These are phyloP conservation scores for Lasiodiplodia sp. DNA, from an alignment of 2,329 filamentous ascomycete species.

Conservation along the genomic window DNA sequence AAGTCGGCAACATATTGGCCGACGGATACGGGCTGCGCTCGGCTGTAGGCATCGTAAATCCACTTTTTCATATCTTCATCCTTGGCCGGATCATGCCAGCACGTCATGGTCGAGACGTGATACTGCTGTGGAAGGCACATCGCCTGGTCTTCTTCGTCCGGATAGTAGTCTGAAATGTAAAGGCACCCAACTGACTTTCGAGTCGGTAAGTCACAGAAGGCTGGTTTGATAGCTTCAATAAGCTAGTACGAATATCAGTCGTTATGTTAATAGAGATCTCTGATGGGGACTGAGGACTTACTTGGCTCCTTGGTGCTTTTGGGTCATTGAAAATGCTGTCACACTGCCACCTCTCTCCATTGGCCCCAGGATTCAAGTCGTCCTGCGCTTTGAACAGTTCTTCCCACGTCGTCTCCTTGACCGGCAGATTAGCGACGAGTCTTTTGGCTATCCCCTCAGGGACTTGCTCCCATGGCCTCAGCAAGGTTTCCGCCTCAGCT, in stretches of 20 bases:
- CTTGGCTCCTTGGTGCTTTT: constrained; percentile 4
- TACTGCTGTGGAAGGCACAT: constrained; percentile 34
- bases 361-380: constrained; percentile 18
- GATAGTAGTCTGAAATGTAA: constrained; percentile 30
- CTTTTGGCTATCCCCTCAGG: constrained; percentile 4
- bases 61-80: constrained; percentile 25
- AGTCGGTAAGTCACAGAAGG: constrained; percentile 29
- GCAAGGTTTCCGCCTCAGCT: constrained; percentile 21
- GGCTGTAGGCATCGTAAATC: constrained; percentile 26
- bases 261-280: not conserved
- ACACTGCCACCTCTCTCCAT: constrained; percentile 31
- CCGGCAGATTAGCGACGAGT: not conserved
- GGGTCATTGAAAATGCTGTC: constrained; percentile 33
- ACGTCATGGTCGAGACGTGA: constrained; percentile 33
- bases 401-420: constrained; percentile 19
- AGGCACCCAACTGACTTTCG: constrained; percentile 28
- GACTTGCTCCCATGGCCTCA: constrained; percentile 25
- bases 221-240: constrained; percentile 30
- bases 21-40: constrained; percentile 21
- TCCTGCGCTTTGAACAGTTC: constrained; percentile 28
- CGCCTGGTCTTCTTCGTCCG: constrained; percentile 31
- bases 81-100: constrained; percentile 30
- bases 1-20: constrained; percentile 34
- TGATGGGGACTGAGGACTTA: not conserved
- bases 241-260: constrained; percentile 1